phyloP scores from a whole-genome alignment of 78 protist genomes.

The Emiliania huxleyi region DNA sequence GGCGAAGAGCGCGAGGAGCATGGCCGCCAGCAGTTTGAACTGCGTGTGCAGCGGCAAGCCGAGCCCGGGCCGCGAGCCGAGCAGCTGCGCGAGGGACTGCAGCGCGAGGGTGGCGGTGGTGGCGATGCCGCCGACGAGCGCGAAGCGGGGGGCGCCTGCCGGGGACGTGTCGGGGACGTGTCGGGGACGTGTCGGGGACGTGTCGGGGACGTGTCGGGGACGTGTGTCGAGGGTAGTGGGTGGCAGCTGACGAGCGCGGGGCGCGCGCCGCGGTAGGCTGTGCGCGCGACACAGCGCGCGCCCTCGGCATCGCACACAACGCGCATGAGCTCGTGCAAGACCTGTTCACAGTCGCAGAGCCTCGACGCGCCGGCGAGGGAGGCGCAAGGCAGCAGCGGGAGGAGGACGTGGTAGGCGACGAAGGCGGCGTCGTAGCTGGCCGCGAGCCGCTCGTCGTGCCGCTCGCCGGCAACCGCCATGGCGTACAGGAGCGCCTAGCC shows the following conservation, averaged over 20 bases:
- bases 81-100: background rate
- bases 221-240: no score
- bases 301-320: background rate
- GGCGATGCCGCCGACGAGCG: background rate
- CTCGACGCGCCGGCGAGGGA: no score
- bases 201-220: no score
- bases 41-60: background rate
- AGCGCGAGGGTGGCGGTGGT: background rate
- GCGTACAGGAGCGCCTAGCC: background rate
- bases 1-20: background rate
- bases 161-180: no score
- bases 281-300: background rate
- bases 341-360: background rate
- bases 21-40: background rate
- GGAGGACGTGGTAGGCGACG: no score
- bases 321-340: background rate
- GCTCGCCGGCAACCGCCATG: background rate
- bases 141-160: conserved; percentile 26
- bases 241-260: no score
- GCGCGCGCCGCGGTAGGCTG: background rate
- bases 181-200: no score
- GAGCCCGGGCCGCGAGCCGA: background rate
- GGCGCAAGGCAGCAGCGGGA: no score
- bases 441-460: background rate
- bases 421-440: background rate